Conservation (phyloP, 176 grass and related monocot genomes). For the Oryza coarctata region DNA sequence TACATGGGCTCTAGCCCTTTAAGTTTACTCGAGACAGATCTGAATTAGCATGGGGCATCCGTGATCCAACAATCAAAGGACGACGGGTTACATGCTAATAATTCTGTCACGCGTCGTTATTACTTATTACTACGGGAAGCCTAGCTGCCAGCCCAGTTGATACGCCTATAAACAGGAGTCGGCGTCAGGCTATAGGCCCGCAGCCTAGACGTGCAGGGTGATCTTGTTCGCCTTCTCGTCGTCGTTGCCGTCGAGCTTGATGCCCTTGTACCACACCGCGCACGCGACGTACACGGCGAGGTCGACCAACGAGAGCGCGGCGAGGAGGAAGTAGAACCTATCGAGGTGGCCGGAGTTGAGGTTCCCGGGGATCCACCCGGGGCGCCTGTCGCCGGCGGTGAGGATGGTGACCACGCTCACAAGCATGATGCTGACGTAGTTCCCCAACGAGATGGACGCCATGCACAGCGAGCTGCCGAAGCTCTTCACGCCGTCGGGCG, state of each 20-base stretch:
- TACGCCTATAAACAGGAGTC: background rate
- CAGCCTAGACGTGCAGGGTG: slow-evolving; percentile 32
- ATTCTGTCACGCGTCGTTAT: slow-evolving; percentile 6
- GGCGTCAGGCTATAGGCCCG: background rate
- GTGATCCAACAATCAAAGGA: background rate
- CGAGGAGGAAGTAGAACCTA: slow-evolving; percentile 88
- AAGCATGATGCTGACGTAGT: slow-evolving; percentile 87
- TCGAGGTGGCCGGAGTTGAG: slow-evolving; percentile 84
- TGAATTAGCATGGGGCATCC: background rate
- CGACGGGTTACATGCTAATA: background rate
- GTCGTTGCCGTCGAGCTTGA: slow-evolving; percentile 47
- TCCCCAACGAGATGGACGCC: slow-evolving; percentile 90
- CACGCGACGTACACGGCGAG: slow-evolving; percentile 60
- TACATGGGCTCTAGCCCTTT: background rate
- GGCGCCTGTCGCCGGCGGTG: slow-evolving; percentile 40
- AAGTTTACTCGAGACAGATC: background rate
- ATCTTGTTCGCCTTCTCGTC: slow-evolving; percentile 11
- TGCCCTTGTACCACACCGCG: slow-evolving; percentile 74
- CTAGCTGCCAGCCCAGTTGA: background rate
- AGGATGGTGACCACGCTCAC: slow-evolving; percentile 57
- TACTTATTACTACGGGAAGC: background rate
- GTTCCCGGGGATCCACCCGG: slow-evolving; percentile 77
- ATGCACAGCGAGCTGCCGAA: slow-evolving; percentile 85
- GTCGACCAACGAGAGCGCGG: slow-evolving; percentile 55
- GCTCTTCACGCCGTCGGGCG: slow-evolving; percentile 86